Percentiles rank a stretch among this genome's conserved stretches.
phyloP scores from a whole-genome alignment of 2,329 filamentous ascomycete species.

The Phoma sp. region DNA sequence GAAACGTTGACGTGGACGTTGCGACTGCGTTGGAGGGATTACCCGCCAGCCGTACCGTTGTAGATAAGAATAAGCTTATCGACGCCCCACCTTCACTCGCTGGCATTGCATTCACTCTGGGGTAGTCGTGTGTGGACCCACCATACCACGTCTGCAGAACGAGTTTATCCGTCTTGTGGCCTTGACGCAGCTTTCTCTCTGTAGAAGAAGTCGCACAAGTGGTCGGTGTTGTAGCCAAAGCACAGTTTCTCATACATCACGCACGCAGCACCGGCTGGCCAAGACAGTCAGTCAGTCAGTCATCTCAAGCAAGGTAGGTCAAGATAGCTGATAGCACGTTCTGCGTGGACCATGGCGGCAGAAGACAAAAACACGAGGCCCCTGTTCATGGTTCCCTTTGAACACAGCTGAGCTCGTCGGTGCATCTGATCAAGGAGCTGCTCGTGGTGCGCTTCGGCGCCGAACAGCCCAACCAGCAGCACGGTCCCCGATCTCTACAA shows the following conservation, averaged over 20 bases:
- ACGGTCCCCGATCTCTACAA: slow-evolving; percentile 8
- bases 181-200: too few species aligned
- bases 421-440: background rate
- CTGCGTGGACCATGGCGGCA: too few species aligned
- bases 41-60: slow-evolving; percentile 5
- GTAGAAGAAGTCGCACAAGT: too few species aligned
- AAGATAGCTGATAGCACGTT: too few species aligned
- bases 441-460: background rate
- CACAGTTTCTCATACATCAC: too few species aligned
- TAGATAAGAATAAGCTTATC: slow-evolving; percentile 10
- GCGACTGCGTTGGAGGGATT: slow-evolving; percentile 8
- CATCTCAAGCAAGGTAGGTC: too few species aligned
- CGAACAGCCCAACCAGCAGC: slow-evolving; percentile 1
- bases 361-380: too few species aligned
- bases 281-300: too few species aligned
- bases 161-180: too few species aligned
- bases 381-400: too few species aligned
- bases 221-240: too few species aligned
- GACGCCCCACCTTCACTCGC: background rate
- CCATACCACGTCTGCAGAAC: background rate
- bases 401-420: background rate
- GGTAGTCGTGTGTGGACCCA: background rate
- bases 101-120: background rate
- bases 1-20: slow-evolving; percentile 28
- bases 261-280: too few species aligned